Evolutionary conservation across 2,329 filamentous ascomycete species (phyloP).

Genomic region (Magnaporthiopsis poae): DNA sequence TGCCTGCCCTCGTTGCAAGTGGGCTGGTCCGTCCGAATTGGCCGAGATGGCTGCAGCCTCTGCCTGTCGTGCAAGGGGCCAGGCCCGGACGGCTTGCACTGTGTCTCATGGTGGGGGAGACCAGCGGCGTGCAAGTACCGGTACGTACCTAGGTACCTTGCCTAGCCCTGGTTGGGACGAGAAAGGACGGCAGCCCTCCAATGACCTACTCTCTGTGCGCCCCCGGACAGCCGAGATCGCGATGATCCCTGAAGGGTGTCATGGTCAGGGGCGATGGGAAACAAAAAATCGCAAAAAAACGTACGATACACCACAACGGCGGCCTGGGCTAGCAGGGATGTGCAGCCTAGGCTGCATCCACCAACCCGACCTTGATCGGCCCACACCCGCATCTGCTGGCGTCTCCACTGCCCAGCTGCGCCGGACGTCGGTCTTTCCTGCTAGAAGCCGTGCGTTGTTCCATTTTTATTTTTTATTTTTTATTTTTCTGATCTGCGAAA

Average conservation of each 20-base stretch:
- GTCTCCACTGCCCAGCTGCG: neutral
- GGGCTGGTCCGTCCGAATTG: neutral
- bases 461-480: neutral
- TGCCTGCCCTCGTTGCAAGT: neutral
- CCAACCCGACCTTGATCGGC: neutral
- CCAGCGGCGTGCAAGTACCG: neutral
- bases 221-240: conserved; percentile 15
- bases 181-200: neutral
- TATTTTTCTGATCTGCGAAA: neutral
- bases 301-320: conserved; percentile 20
- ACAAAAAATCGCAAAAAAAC: conserved; percentile 18
- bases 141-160: neutral
- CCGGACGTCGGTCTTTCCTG: neutral
- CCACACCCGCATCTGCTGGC: neutral
- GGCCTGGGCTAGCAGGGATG: conserved; percentile 10
- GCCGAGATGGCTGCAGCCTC: too few species aligned
- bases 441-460: neutral
- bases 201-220: neutral
- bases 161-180: neutral
- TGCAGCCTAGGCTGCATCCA: conserved; percentile 3
- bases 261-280: conserved; percentile 8
- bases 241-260: conserved; percentile 16
- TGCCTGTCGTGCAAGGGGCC: neutral
- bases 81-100: neutral
- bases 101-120: neutral